Conservation (phyloP, 2,329 filamentous ascomycete genomes). For the Scedosporium boydii region DNA sequence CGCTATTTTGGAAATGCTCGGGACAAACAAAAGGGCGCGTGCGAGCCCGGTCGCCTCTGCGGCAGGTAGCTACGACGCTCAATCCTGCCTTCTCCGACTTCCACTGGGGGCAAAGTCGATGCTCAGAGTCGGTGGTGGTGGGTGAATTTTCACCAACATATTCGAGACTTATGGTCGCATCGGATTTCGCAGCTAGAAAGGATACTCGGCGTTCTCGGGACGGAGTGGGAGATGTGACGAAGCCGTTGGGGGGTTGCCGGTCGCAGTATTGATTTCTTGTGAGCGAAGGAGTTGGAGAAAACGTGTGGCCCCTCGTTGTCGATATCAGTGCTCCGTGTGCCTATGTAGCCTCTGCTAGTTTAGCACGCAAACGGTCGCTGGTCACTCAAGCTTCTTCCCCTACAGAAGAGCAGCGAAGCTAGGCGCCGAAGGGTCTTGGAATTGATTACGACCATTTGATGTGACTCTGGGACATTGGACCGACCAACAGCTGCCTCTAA, state of each 20-base stretch:
- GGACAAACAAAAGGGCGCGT: neutral
- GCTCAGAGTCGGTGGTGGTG: neutral
- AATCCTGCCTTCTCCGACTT: conserved; percentile 3
- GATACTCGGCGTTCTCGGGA: neutral
- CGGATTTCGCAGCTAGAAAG: neutral
- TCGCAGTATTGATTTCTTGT: neutral
- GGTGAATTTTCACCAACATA: conserved; percentile 7
- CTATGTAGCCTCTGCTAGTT: no score
- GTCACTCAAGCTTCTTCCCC: no score
- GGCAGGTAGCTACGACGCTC: neutral
- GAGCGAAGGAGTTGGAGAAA: no score
- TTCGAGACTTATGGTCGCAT: conserved; percentile 4
- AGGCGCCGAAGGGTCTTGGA: no score
- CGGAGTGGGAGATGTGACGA: neutral
- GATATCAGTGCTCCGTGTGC: no score
- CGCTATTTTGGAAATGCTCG: neutral
- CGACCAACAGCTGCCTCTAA: no score
- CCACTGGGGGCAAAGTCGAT: conserved; percentile 3
- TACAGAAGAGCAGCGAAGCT: no score
- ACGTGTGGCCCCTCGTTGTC: no score
- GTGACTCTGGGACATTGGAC: no score
- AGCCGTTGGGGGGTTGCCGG: neutral
- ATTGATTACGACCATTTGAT: no score
- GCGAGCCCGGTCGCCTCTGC: neutral
- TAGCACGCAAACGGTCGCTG: no score